These are phyloP conservation scores for Penicillium bovifimosum DNA, from an alignment of 495 filamentous ascomycete genomes.

Conservation along the genomic window DNA sequence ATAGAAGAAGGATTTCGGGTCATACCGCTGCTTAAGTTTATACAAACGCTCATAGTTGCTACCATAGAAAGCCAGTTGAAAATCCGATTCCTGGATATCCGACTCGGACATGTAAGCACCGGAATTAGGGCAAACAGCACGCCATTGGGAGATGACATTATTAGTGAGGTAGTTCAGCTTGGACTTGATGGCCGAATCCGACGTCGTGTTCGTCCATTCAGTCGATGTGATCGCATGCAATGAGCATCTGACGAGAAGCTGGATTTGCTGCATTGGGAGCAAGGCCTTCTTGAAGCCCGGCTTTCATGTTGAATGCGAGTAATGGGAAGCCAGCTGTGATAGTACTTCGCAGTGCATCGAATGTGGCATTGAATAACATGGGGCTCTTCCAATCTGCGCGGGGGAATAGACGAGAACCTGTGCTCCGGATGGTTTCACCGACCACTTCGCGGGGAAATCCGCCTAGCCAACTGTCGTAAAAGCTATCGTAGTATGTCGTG, in stretches of 20 bases:
- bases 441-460: slow-evolving; percentile 45
- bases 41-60: slow-evolving; percentile 47
- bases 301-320: slow-evolving; percentile 47
- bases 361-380: slow-evolving; percentile 35
- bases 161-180: slow-evolving; percentile 28
- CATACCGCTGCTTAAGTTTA: slow-evolving; percentile 47
- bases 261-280: slow-evolving; percentile 46
- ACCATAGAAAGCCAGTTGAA: slow-evolving; percentile 59
- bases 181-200: slow-evolving; percentile 15
- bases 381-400: slow-evolving; percentile 39
- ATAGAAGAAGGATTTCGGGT: slow-evolving; percentile 52
- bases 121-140: slow-evolving; percentile 32
- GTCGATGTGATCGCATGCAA: slow-evolving; percentile 50
- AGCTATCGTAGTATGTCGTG: slow-evolving; percentile 45
- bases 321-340: slow-evolving; percentile 37
- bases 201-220: slow-evolving; percentile 16
- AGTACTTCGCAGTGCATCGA: slow-evolving; percentile 41
- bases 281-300: slow-evolving; percentile 24
- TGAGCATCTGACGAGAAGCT: slow-evolving; percentile 47
- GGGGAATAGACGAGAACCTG: slow-evolving; percentile 49
- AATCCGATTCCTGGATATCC: slow-evolving; percentile 58
- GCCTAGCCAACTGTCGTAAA: slow-evolving; percentile 42
- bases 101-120: slow-evolving; percentile 38
- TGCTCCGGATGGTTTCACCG: slow-evolving; percentile 31
- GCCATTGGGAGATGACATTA: slow-evolving; percentile 46